Evolutionary conservation across 2,329 filamentous ascomycete genomes (phyloP).

Genomic region (Talaromyces sp.): DNA sequence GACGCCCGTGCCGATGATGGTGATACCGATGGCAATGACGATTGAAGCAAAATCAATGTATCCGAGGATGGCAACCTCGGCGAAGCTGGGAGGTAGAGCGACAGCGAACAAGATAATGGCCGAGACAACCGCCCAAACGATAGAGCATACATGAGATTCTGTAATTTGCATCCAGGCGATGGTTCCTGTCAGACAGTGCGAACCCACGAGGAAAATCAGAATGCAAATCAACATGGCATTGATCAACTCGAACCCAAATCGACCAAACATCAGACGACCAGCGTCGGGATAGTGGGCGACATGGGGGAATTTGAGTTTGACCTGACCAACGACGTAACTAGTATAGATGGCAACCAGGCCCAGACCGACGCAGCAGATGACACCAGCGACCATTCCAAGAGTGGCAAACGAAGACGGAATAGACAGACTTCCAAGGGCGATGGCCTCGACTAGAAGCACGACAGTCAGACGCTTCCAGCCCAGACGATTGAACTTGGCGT

Average conservation of each 20-base stretch:
- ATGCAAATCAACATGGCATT: slow-evolving; percentile 44
- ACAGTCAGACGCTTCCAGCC: slow-evolving; percentile 52
- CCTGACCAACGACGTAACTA: slow-evolving; percentile 40
- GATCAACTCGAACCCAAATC: slow-evolving; percentile 42
- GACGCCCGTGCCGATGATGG: slow-evolving; percentile 35
- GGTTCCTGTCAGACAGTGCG: slow-evolving; percentile 45
- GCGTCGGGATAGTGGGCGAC: slow-evolving; percentile 44
- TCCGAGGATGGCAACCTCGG: slow-evolving; percentile 37
- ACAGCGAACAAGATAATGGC: slow-evolving; percentile 37
- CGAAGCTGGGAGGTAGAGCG: slow-evolving; percentile 35
- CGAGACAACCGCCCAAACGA: slow-evolving; percentile 43
- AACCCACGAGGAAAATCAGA: slow-evolving; percentile 43
- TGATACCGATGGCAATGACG: slow-evolving; percentile 32
- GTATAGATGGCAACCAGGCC: slow-evolving; percentile 43
- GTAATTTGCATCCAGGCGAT: slow-evolving; percentile 46
- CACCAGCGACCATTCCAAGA: slow-evolving; percentile 46
- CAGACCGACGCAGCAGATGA: slow-evolving; percentile 42
- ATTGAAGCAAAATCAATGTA: slow-evolving; percentile 39
- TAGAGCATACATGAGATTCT: slow-evolving; percentile 32
- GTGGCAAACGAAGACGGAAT: slow-evolving; percentile 46
- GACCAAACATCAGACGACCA: slow-evolving; percentile 42
- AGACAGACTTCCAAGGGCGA: slow-evolving; percentile 47
- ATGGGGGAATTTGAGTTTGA: slow-evolving; percentile 37
- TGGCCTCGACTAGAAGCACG: slow-evolving; percentile 50
- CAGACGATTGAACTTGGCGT: slow-evolving; percentile 25